Conservation (phyloP, 2,329 filamentous ascomycete species). For the Apiospora aurea region DNA sequence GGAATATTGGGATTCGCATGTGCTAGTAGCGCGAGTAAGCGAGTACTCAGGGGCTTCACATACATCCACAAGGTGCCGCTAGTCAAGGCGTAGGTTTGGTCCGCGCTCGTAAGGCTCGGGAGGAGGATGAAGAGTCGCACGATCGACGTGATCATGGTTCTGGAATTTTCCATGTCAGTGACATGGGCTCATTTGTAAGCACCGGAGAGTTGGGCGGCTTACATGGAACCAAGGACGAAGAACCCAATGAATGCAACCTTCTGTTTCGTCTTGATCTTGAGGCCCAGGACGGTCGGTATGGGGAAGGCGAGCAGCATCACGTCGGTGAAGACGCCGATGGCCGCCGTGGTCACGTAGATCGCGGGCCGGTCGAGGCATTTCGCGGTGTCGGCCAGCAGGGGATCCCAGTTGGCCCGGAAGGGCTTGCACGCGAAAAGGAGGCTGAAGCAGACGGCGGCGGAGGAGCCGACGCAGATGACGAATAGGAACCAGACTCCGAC, state of each 20-base stretch:
- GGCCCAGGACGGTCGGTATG: slow-evolving; percentile 51
- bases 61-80: slow-evolving; percentile 41
- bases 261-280: slow-evolving; percentile 53
- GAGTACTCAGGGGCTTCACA: slow-evolving; percentile 14
- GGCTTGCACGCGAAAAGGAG: slow-evolving; percentile 48
- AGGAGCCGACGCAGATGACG: slow-evolving; percentile 41
- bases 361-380: slow-evolving; percentile 53
- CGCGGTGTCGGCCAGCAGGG: slow-evolving; percentile 38
- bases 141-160: slow-evolving; percentile 45
- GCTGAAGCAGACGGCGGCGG: slow-evolving; percentile 43
- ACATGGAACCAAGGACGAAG: slow-evolving; percentile 53
- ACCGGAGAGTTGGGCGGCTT: not conserved
- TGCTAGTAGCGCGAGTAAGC: too few relatives aligned
- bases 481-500: slow-evolving; percentile 40
- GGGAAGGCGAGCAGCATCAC: slow-evolving; percentile 55
- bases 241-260: slow-evolving; percentile 53
- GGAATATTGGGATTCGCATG: too few relatives aligned
- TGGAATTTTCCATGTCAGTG: slow-evolving; percentile 26
- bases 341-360: slow-evolving; percentile 57
- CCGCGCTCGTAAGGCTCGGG: slow-evolving; percentile 35
- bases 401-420: slow-evolving; percentile 42
- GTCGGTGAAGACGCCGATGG: slow-evolving; percentile 55
- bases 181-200: too few relatives aligned
- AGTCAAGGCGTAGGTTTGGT: slow-evolving; percentile 41
- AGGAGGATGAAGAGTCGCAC: slow-evolving; percentile 40